A percentile compares a stretch with the other conserved stretches of the same genome.
Conservation (phyloP, 2,329 filamentous ascomycete genomes). For the Alternaria angustiovoidea region DNA sequence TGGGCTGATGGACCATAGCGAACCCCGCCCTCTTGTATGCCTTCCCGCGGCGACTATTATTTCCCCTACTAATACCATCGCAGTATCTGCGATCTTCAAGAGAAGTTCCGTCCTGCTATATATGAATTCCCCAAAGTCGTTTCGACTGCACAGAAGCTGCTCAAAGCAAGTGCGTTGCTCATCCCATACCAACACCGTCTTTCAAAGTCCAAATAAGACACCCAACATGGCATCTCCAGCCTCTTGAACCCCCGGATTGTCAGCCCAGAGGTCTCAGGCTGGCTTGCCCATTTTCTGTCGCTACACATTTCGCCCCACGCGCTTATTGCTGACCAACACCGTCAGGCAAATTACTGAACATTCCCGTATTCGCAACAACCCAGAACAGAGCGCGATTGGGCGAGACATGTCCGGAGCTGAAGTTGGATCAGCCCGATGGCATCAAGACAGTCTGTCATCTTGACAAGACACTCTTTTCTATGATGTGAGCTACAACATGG, state of each 20-base stretch:
- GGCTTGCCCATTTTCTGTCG: conserved; percentile 5
- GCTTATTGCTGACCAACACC: conserved; percentile 17
- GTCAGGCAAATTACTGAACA: conserved; percentile 65
- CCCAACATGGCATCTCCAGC: neutral
- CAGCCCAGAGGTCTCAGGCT: neutral
- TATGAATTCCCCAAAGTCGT: conserved; percentile 82
- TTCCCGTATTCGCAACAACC: conserved; percentile 86
- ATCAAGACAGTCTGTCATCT: conserved; percentile 64
- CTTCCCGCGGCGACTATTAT: conserved; percentile 3
- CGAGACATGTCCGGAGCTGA: conserved; percentile 77
- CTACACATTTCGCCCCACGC: neutral
- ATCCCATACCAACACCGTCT: neutral
- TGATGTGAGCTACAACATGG: conserved; percentile 61
- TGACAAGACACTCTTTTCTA: conserved; percentile 92
- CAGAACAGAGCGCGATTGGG: conserved; percentile 83
- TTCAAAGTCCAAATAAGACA: neutral
- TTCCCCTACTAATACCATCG: conserved; percentile 28
- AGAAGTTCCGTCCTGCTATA: conserved; percentile 86
- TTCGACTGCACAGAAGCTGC: conserved; percentile 61
- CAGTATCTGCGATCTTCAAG: conserved; percentile 94
- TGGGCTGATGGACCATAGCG: conserved; percentile 39
- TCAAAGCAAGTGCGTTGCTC: conserved; percentile 55
- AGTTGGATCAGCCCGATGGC: conserved; percentile 60
- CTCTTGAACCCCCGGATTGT: neutral
- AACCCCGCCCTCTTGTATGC: conserved; percentile 54